Evolutionary conservation across 2,329 filamentous ascomycete genomes (phyloP), one percentile per base, ranked within the genome.

Genomic region (Colletotrichum plurivorum): DNA sequence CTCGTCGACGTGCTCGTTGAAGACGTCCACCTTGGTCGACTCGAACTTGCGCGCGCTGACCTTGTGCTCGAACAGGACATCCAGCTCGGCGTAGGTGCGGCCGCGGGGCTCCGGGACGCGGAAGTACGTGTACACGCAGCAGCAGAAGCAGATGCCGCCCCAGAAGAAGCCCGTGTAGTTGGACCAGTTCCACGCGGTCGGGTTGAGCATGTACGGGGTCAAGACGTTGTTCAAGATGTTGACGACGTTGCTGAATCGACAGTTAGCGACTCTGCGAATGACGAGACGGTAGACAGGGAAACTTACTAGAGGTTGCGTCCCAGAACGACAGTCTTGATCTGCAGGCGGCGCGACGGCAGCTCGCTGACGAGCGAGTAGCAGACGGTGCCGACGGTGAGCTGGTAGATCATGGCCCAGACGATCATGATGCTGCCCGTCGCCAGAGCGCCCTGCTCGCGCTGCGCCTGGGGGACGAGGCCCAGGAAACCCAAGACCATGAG

Each of bases 161-260:
- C 94, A 94, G 84, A 97, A 97, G 83, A 97, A 97, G 31, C 94
- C 94, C 0, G 94, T 89, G 75, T 88, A 96, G 81, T 96, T 96
- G 70, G 89, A 86, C 94, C 94, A 97, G 80, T 97, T 84, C 94
- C 95, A 97, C 0, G 90, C 92, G 1, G 85, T 87, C 0, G 94
- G 94, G 81, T 97, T 97, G 49, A 97, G 87, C 94, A 97, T 97
- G 81, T 97, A 97, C 0, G 94, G 94, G 0, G 94, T 97, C 48
- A 97, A 81, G 4, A 97, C 92, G 58, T 90, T 91, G 76, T 90
- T 93, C 74, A 97, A 82, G 73, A 98, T 97, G 71, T 89, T 92
- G 51, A 95, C 92, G 58, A 97, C 83, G 75, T 96, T 95, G 84
- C 88, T 89, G 71, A 70, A 72, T 46, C 7, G 58, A 9, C 20